phyloP scores from a whole-genome alignment of 371 early-diverging fungal species.

The Apophysomyces trapeziformis region DNA sequence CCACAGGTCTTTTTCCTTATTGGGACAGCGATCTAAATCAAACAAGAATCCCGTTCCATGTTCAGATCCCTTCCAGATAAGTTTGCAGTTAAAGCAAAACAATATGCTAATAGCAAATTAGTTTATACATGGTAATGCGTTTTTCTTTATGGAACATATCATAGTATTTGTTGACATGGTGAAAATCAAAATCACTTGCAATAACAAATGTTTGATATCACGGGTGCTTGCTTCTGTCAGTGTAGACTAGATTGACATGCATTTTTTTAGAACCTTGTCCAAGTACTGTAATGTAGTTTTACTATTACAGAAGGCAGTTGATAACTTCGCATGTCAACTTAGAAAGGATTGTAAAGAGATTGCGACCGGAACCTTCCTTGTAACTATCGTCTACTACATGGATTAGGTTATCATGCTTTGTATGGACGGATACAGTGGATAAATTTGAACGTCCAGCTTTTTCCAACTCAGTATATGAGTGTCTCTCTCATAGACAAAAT shows the following conservation, averaged over 20 bases:
- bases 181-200: constrained; percentile 2
- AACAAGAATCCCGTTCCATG: constrained; percentile 1
- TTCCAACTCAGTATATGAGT: neutral
- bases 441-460: neutral
- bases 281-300: too few relatives aligned
- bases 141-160: neutral
- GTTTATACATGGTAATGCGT: constrained; percentile 1
- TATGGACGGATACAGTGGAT: neutral
- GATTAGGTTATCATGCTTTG: neutral
- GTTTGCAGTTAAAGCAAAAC: neutral
- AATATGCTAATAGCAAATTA: neutral
- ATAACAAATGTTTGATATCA: constrained; percentile 1
- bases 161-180: constrained; percentile 4
- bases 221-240: constrained; percentile 5
- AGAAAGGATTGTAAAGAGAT: too few relatives aligned
- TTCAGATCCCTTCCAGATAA: neutral
- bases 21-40: neutral
- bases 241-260: constrained; percentile 3
- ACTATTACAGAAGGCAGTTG: too few relatives aligned
- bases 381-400: too few relatives aligned
- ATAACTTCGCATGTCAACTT: too few relatives aligned
- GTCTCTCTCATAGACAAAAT: neutral
- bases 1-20: neutral
- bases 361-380: neutral
- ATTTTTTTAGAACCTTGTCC: neutral